These are phyloP conservation scores for Quercus phellos DNA, from an alignment of 331 rosid species.

Conservation along the genomic window DNA sequence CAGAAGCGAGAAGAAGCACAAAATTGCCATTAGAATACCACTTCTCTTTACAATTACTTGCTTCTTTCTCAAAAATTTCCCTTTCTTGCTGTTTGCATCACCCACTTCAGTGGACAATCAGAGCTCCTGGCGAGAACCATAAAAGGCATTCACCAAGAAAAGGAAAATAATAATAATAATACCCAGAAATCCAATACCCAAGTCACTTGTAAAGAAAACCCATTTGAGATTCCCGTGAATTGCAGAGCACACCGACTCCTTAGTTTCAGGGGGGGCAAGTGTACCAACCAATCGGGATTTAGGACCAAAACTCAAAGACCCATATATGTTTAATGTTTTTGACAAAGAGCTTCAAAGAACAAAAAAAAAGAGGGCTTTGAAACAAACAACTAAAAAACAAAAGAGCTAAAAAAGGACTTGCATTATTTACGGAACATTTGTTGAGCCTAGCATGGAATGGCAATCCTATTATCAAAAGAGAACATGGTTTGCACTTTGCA, in stretches of 20 bases:
- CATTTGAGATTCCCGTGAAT: conserved; percentile 19
- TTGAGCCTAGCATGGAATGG: conserved; percentile 25
- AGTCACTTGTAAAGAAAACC: conserved; percentile 26
- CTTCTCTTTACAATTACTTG: conserved; percentile 11
- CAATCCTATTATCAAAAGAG: conserved; percentile 21
- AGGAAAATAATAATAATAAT: neutral
- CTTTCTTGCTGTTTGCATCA: neutral
- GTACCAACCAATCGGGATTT: conserved; percentile 11
- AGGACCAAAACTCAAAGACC: conserved; percentile 15
- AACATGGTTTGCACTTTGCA: conserved; percentile 6
- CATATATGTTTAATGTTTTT: neutral
- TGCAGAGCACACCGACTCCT: conserved; percentile 16
- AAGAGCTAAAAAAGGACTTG: conserved; percentile 19
- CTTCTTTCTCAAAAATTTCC: neutral
- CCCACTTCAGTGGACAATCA: conserved; percentile 14
- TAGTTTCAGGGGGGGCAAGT: neutral
- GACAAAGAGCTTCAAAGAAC: conserved; percentile 17
- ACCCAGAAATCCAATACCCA: conserved; percentile 31
- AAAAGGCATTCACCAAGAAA: conserved; percentile 16
- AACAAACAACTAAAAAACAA: conserved; percentile 28
- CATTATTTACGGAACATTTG: conserved; percentile 38
- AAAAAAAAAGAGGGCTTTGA: conserved; percentile 23
- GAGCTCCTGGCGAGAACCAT: conserved; percentile 4
- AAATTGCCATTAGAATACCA: conserved; percentile 38
- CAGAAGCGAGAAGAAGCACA: conserved; percentile 40